Conservation (phyloP, 225 moss, liverwort and hornwort genomes). For the Sphagnum contortum region DNA sequence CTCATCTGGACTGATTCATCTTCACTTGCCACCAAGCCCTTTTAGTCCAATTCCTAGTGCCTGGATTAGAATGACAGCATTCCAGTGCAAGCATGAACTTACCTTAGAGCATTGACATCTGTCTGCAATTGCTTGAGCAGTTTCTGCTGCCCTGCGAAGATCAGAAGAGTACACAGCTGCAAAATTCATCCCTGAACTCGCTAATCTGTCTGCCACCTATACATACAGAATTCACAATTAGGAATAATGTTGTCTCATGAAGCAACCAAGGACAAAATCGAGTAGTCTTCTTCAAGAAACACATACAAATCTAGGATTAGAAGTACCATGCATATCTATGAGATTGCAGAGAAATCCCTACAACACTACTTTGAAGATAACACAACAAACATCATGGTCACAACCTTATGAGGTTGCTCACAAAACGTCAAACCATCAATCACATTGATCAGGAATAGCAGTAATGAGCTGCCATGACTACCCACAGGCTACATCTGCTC, state of each 20-base stretch:
- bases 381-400: not conserved
- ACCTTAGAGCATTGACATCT: constrained; percentile 55
- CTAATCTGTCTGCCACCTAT: constrained; percentile 71
- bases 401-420: too few species aligned
- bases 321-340: not conserved
- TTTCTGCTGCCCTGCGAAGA: constrained; percentile 66
- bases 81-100: not conserved
- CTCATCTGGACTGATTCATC: not conserved
- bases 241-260: not conserved
- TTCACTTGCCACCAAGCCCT: too few species aligned
- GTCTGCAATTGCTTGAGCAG: constrained; percentile 58
- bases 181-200: constrained; percentile 44
- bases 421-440: too few species aligned
- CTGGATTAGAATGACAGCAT: too few species aligned
- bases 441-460: too few species aligned
- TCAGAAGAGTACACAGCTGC: constrained; percentile 74
- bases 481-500: too few species aligned
- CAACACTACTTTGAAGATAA: not conserved
- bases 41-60: too few species aligned
- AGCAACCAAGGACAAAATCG: not conserved
- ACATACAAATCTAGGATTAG: not conserved
- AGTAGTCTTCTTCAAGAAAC: too few species aligned
- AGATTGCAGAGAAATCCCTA: not conserved
- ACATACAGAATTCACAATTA: constrained; percentile 4
- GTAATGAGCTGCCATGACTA: too few species aligned